Evolutionary conservation across 352 stramenopile species (phyloP), one percentile per base, ranked within the genome.

Genomic region (Phytophthora idaei): DNA sequence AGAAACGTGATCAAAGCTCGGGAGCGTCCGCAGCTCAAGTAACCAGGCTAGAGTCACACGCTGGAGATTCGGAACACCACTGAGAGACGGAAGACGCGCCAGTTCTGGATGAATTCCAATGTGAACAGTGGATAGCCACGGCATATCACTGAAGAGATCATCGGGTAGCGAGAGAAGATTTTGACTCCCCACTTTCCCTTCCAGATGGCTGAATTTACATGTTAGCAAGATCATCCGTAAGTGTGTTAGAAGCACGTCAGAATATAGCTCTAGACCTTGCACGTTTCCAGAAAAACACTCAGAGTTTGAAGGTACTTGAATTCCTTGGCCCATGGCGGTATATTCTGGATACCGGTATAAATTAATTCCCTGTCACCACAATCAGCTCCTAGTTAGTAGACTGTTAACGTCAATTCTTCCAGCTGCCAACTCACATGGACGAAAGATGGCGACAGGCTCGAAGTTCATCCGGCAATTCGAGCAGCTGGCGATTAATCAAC

Each of bases 401-500:
- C 17, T 21, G 17, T 53, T 53, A 27, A 37, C 46, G n/a, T 53
- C 11, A 17, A 8, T 34, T 12, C 28, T n/a, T 25, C 17, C 15
- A 45, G 3, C 12, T 45, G 12, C 10, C 12, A 27, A 62, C 66
- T 37, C 64, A 75, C 66, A 78, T 56, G 32, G 64, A 65, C 3
- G n/a, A 48, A 11, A 80, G 44, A 2, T 66, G 34, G 1, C 21
- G 61, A 17, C 73, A 76, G 34, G 34, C n/a, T 6, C 51, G 54
- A 12, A 87, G 57, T 5, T 78, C 62, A 0, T 81, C 57, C 0
- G 76, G 76, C n/a, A 68, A 54, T 3, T 36, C 17, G 0, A 37
- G 25, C 1, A 83, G 32, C 12, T 71, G 42, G 9, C 63, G 64
- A 39, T 83, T 83, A 17, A 77, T 69, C n/a, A 83, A 31, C 14